Evolutionary conservation across 1,139 yeast species (phyloP).

Genomic region (Eremothecium sinecaudum): DNA sequence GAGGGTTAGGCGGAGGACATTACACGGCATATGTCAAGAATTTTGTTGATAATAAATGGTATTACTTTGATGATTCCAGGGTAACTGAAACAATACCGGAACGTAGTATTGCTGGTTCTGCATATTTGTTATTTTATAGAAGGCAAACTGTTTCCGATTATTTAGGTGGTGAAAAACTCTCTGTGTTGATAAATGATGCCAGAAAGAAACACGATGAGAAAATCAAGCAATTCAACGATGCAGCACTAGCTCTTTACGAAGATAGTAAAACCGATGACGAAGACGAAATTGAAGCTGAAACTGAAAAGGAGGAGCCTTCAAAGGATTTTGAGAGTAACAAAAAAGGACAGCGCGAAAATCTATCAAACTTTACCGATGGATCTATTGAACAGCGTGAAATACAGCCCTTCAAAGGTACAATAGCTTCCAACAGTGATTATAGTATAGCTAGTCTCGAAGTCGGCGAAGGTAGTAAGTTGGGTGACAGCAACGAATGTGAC

Average conservation of each 20-base stretch:
- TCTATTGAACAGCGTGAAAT: neutral
- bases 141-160: conserved; percentile 33
- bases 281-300: conserved; percentile 14
- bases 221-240: conserved; percentile 17
- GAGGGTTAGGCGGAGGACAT: conserved; percentile 97
- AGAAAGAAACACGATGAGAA: conserved; percentile 21
- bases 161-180: conserved; percentile 29
- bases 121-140: conserved; percentile 78
- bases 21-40: conserved; percentile 86
- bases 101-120: conserved; percentile 66
- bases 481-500: conserved; percentile 8
- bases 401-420: neutral
- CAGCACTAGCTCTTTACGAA: conserved; percentile 14
- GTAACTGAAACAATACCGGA: conserved; percentile 57
- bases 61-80: conserved; percentile 79
- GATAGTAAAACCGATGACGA: conserved; percentile 25
- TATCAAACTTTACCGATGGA: no score
- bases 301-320: conserved; percentile 6
- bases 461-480: conserved; percentile 11
- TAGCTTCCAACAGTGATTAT: conserved; percentile 11
- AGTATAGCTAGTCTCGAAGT: conserved; percentile 23
- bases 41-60: conserved; percentile 72
- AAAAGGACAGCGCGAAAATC: conserved; percentile 3
- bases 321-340: conserved; percentile 10
- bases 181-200: conserved; percentile 28